Base-by-base conservation (phyloP, 805 yeast species). In the Jamesozyma rosinii region DNA sequence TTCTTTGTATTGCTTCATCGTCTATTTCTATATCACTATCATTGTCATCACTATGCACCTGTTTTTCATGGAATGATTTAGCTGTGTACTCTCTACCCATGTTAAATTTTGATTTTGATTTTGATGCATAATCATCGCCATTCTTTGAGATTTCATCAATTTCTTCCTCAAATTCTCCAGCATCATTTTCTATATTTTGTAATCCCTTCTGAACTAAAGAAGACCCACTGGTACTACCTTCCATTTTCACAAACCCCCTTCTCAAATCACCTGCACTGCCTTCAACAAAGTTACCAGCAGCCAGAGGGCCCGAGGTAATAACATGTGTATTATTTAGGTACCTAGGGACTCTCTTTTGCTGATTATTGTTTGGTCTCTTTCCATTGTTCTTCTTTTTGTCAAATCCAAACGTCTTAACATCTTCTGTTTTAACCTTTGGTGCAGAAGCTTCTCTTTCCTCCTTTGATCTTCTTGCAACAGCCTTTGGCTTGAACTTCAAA, bases 371-470 rank as follows among this genome's bases (percentile, higher is more conserved):
- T 31, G 51, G 46, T 32, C 41, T 30, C 5, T 30, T 49, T 40
- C 38, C 45, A 36, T 44, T 53, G n/a, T 38, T 44, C 27, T 50
- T 49, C n/a, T 42, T 48, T 13, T 46, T 49, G 14, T 44, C 49
- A 29, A 15, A 15, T 19, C 33, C 32, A 6, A 42, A 34, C 27
- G 40, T 43, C n/a, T 43, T 47, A 40, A 40, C 36, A 35, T 49
- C 55, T 49, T 52, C 53, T 46, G 48, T 44, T 52, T 54, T 67
- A 46, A 71, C 65, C 49, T 69, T 73, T 4, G 88, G 87, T 0
- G 88, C 89, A 43, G 76, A 75, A 22, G 83, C 79, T 19, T 79
- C 95, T 59, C 95, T 70, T 52, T 87, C 95, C 52, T 84, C 89
- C 52, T 85, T 81, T 10, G 87, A 67, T 58, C 86, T 78, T 63